Evolutionary conservation across 257 asterid species (phyloP), one percentile per base, ranked within the genome.

Genomic region (Rhazya stricta): DNA sequence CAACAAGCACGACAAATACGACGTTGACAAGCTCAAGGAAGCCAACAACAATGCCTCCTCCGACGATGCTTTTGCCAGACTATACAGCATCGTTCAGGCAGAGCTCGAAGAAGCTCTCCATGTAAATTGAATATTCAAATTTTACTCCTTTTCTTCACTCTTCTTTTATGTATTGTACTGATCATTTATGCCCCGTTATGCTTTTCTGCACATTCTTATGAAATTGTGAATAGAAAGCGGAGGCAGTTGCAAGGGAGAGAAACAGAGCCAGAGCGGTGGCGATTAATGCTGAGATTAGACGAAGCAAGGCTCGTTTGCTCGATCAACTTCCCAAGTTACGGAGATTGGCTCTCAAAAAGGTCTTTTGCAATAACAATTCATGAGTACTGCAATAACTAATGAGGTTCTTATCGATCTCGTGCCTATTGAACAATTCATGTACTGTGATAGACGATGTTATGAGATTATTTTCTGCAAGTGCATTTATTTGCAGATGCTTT

Each of bases 251-350:
- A 15, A 45, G 3, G 57, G 73, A 43, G 73, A 91, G 80, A 81
- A 88, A 81, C 71, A 82, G 92, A 79, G 97, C 96, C 10, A 82
- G 91, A 21, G 90, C 79, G 27, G 94, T 91, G 3, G 97, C 93
- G 74, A 87, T 91, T 78, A 91, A 88, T 46, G 96, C 96, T 7
- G 96, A 88, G 84, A 84, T 91, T 72, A 87, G 97, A 21, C 78
- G 97, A 77, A 87, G 90, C 6, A 91, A 90, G 79, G 92, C 94
- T 8, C 84, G 83, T 56, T 87, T 91, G 81, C 77, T 87, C 4
- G 94, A 91, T 43, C 93, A 91, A 78, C 85, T 90, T 32, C 97
- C 96, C 39, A 91, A 90, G 79, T 84, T 90, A 89, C 90, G 87
- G 90, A 83, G 92, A 70, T 78, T 91, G 73, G 96, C 94, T 79